Base-by-base conservation (phyloP, 805 yeast species). In the Saturnispora hagleri region DNA sequence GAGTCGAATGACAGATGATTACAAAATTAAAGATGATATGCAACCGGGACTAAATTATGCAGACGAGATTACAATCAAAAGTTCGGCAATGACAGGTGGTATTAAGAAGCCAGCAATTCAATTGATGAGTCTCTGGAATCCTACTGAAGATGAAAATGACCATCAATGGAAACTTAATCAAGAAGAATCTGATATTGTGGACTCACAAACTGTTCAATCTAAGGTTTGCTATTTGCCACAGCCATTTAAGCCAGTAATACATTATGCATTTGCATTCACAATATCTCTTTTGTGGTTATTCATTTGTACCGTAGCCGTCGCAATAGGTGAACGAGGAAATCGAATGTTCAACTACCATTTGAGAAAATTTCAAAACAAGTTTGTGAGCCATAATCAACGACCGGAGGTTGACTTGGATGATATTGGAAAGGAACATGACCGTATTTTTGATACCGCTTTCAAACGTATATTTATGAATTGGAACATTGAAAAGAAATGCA, bases 41-140 rank as follows among this genome's bases (percentile, higher is more conserved):
- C 17, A 31, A 31, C 57, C 63, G 13, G 65, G 62, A 1, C 52
- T 56, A 0, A 55, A 57, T 38, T 59, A 56, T 2, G 73, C 80
- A 3, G 83, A 82, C 48, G 99, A 93, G 64, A 80, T 85, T 56
- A 88, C 97, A 0, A 89, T 90, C 28, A 93, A 93, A 66, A 81
- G 95, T 3, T 80, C 85, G 49, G 84, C 97, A 13, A 86, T 93
- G 95, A 90, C 96, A 22, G 86, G 88, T 82, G 98, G 98, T 0
- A 81, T 93, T 28, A 68, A 73, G 49, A 72, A 73, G 50, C 99
- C 99, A 0, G 98, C 96, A 0, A 77, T 89, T 44, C 97, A 93
- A 63, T 65, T 93, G 47, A 67, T 93, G 5, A 80, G 96, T 0
- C 71, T 93, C 40, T 61, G 66, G 66, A 66, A 66, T 48, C 69